Evolutionary conservation across 2,329 filamentous ascomycete species (phyloP).

Genomic region (Diaporthe citrichinensis): DNA sequence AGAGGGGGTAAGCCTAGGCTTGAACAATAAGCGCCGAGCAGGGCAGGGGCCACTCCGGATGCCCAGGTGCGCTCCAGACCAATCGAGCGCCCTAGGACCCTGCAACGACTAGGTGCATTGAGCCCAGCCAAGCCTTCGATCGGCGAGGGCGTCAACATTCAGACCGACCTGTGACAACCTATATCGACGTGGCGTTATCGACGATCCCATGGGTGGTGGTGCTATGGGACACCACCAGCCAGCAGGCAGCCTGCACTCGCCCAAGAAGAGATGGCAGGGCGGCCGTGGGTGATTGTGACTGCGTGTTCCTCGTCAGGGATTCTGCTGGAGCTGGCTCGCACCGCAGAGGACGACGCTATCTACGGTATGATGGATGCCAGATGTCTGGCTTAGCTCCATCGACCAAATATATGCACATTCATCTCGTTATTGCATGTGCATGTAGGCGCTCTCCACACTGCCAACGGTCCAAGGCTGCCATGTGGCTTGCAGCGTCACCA

Average conservation of each 20-base stretch:
- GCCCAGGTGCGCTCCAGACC: constrained; percentile 45
- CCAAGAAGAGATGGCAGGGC: constrained; percentile 36
- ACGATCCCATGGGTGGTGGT: constrained; percentile 16
- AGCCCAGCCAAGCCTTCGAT: constrained; percentile 42
- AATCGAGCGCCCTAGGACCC: constrained; percentile 53
- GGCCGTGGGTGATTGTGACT: neutral
- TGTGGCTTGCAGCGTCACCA: constrained; percentile 39
- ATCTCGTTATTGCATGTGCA: neutral
- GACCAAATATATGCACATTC: neutral
- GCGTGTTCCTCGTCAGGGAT: neutral
- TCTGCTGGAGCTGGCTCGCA: neutral
- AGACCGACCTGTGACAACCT: constrained; percentile 46
- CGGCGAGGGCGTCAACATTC: constrained; percentile 32
- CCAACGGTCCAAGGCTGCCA: constrained; percentile 20
- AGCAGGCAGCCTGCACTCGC: neutral
- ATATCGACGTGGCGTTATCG: constrained; percentile 27
- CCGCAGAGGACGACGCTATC: neutral
- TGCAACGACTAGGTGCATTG: constrained; percentile 61
- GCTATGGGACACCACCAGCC: neutral
- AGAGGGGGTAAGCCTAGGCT: constrained; percentile 30
- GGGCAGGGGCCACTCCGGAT: constrained; percentile 46
- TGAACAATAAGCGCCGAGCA: constrained; percentile 55
- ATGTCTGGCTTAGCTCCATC: neutral
- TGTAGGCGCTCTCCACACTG: constrained; percentile 5
- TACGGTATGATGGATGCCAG: neutral